These are phyloP conservation scores for Lathyrus tuberosus DNA, from an alignment of 306 rosid species.

Conservation along the genomic window DNA sequence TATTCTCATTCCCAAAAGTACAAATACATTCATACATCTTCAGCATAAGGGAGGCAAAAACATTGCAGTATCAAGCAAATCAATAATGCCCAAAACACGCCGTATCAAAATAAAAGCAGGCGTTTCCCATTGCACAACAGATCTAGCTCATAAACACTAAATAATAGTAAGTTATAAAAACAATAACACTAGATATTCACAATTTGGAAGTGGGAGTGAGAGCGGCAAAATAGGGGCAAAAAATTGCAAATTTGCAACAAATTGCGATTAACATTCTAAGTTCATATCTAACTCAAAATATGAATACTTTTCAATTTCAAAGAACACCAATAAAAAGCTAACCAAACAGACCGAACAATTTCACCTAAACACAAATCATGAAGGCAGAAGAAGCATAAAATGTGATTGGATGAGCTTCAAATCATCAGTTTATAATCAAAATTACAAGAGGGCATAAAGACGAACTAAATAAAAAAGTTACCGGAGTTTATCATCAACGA, in stretches of 20 bases:
- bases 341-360: background rate
- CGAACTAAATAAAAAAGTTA: conserved; percentile 28
- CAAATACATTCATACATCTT: background rate
- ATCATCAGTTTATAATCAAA: background rate
- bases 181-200: background rate
- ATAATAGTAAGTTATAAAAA: background rate
- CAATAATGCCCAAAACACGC: background rate
- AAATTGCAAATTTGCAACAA: background rate
- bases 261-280: conserved; percentile 4
- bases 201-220: background rate
- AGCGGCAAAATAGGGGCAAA: background rate
- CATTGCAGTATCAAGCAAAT: background rate
- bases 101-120: background rate
- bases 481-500: conserved; percentile 94
- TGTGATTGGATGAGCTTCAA: background rate
- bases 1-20: background rate
- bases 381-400: background rate
- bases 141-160: conserved; percentile 6
- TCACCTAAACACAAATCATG: background rate
- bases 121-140: background rate
- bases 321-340: background rate
- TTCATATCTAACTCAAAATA: background rate
- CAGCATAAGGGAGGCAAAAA: background rate
- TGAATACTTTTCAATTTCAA: background rate
- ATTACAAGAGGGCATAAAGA: background rate